These are phyloP conservation scores for Cryptosporidium ryanae DNA, from an alignment of 169 alveolate genomes.

Conservation along the genomic window DNA sequence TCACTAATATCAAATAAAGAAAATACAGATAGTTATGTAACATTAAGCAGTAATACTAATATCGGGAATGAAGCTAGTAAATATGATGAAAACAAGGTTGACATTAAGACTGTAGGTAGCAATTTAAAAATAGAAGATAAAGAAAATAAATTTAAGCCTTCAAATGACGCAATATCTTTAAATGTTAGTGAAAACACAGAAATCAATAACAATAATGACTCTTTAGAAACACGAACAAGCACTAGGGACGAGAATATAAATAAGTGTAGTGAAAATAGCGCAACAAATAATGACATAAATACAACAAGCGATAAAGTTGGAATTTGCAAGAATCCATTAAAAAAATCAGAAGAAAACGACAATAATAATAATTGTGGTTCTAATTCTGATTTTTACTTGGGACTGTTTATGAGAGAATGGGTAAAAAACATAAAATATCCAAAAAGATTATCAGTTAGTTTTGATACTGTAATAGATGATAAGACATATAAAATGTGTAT, in stretches of 20 bases:
- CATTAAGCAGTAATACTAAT: background rate
- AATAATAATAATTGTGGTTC: background rate
- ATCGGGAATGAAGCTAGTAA: background rate
- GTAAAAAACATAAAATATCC: conserved; percentile 11
- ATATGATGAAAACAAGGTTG: too few relatives aligned
- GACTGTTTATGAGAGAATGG: conserved; percentile 10
- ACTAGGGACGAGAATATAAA: background rate
- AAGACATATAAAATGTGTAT: conserved; percentile 4
- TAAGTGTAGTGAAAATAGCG: background rate
- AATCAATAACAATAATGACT: background rate
- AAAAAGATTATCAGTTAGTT: conserved; percentile 31
- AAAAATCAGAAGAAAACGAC: background rate
- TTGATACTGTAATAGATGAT: conserved; percentile 9
- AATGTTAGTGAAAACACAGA: background rate
- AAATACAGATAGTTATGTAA: background rate
- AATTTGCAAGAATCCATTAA: background rate
- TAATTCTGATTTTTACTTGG: background rate
- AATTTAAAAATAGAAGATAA: background rate
- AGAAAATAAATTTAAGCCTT: background rate
- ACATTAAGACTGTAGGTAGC: background rate
- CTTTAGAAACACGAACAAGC: background rate
- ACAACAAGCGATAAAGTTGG: background rate
- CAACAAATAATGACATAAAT: conserved; percentile 7
- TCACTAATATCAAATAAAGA: conserved; percentile 3
- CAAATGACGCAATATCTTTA: background rate